phyloP scores from a whole-genome alignment of 371 early-diverging fungal species.

The Mucor lusitanicus region DNA sequence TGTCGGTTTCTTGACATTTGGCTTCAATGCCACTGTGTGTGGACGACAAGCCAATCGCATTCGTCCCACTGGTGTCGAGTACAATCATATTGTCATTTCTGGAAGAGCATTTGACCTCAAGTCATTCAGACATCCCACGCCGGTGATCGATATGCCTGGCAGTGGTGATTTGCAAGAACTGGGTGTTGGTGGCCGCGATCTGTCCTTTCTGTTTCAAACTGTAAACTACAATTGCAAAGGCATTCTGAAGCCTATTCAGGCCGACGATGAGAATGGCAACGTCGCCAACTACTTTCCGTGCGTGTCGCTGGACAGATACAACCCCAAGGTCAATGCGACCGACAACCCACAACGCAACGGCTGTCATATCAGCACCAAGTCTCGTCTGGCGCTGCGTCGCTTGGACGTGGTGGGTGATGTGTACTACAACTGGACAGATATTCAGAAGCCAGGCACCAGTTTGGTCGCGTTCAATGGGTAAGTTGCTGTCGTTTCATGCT shows the following conservation, averaged over 20 bases:
- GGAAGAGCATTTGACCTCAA: constrained; percentile 59
- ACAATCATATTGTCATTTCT: constrained; percentile 51
- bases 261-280: constrained; percentile 50
- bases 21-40: constrained; percentile 64
- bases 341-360: constrained; percentile 61
- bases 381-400: constrained; percentile 48
- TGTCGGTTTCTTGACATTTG: constrained; percentile 72
- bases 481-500: not conserved
- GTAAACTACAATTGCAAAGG: constrained; percentile 72
- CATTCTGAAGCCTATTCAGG: constrained; percentile 50
- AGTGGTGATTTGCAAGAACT: constrained; percentile 62
- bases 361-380: constrained; percentile 63
- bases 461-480: constrained; percentile 79
- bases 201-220: constrained; percentile 79
- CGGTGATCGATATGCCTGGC: constrained; percentile 37
- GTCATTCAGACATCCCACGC: constrained; percentile 42
- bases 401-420: constrained; percentile 60
- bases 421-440: constrained; percentile 78
- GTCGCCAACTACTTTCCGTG: constrained; percentile 79
- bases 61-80: constrained; percentile 48
- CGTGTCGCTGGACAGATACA: constrained; percentile 48
- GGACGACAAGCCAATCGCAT: constrained; percentile 58
- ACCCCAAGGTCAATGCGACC: constrained; percentile 45
- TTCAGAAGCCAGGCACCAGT: constrained; percentile 54
- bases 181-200: constrained; percentile 72